Conservation (phyloP, 2,329 filamentous ascomycete genomes). For the Lecanoromycetidae sp. region DNA sequence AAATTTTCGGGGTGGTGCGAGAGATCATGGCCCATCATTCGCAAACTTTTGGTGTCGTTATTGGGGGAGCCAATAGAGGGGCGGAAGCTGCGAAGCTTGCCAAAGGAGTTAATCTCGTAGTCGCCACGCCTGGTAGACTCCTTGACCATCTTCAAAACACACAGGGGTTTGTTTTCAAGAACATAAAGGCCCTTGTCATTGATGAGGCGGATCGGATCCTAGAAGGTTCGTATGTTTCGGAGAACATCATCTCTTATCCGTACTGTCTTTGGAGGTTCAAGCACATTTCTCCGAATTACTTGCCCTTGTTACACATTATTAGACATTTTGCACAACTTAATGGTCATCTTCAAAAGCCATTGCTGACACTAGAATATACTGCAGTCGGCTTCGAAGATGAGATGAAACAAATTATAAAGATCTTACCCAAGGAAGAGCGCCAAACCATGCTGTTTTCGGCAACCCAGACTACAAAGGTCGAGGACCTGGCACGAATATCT, state of each 20-base stretch:
- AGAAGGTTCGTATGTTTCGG: too few species aligned
- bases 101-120: constrained; percentile 89
- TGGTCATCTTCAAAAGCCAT: too few species aligned
- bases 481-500: constrained; percentile 90
- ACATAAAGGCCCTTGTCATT: constrained; percentile 81
- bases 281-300: too few species aligned
- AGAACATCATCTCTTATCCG: neutral
- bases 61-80: constrained; percentile 81
- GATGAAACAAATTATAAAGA: constrained; percentile 93
- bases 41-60: constrained; percentile 92
- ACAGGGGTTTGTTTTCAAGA: constrained; percentile 79
- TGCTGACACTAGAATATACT: constrained; percentile 35
- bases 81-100: constrained; percentile 88
- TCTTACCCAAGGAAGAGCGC: constrained; percentile 71
- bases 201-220: constrained; percentile 89
- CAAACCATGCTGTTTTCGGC: constrained; percentile 99
- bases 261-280: too few species aligned
- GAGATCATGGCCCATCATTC: constrained; percentile 89
- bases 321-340: too few species aligned
- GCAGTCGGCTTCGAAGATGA: constrained; percentile 98
- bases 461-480: constrained; percentile 96
- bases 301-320: too few species aligned
- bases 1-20: constrained; percentile 89
- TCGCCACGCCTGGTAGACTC: constrained; percentile 71
- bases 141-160: constrained; percentile 93